Conservation (phyloP, 495 filamentous ascomycete genomes). For the Aspergillus heteromorphus region DNA sequence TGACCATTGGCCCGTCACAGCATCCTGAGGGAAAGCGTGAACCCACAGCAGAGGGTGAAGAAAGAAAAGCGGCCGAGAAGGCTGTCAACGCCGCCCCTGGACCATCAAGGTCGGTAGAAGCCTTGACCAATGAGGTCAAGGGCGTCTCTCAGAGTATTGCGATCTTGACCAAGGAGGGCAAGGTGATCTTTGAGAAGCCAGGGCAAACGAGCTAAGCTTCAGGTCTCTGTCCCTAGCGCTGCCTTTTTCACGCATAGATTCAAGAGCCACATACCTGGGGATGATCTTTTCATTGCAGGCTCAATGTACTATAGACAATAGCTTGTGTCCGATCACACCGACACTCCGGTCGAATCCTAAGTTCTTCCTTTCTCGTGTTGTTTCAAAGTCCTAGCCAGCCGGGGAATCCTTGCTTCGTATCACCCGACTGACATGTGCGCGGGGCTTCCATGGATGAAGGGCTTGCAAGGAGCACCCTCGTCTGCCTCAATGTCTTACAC, state of each 20-base stretch:
- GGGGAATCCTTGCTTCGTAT: not conserved
- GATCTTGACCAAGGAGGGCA: slow-evolving; percentile 58
- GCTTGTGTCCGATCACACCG: slow-evolving; percentile 7
- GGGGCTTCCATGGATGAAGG: not conserved
- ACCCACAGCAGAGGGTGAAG: slow-evolving; percentile 7
- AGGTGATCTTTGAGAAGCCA: slow-evolving; percentile 62
- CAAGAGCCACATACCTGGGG: slow-evolving; percentile 2
- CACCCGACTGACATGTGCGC: not conserved
- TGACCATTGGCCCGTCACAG: slow-evolving; percentile 53
- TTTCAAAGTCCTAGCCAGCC: not conserved
- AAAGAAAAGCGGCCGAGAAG: slow-evolving; percentile 18
- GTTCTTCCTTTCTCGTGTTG: not conserved
- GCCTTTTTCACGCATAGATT: slow-evolving; percentile 1
- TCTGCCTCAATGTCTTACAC: not conserved
- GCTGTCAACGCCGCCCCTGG: slow-evolving; percentile 20
- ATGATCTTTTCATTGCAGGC: slow-evolving; percentile 13
- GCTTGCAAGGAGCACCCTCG: not conserved
- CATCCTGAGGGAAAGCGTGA: slow-evolving; percentile 23
- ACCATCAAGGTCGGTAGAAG: slow-evolving; percentile 29
- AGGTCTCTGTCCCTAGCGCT: not conserved
- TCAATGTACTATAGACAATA: slow-evolving; percentile 23
- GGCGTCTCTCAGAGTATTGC: slow-evolving; percentile 47
- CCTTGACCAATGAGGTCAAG: slow-evolving; percentile 29
- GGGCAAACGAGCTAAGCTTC: slow-evolving; percentile 20
- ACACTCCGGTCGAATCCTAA: not conserved